A percentile compares a stretch with the other conserved stretches of the same genome.
Conservation (phyloP, 345 rosid species). For the Salix viminalis region DNA sequence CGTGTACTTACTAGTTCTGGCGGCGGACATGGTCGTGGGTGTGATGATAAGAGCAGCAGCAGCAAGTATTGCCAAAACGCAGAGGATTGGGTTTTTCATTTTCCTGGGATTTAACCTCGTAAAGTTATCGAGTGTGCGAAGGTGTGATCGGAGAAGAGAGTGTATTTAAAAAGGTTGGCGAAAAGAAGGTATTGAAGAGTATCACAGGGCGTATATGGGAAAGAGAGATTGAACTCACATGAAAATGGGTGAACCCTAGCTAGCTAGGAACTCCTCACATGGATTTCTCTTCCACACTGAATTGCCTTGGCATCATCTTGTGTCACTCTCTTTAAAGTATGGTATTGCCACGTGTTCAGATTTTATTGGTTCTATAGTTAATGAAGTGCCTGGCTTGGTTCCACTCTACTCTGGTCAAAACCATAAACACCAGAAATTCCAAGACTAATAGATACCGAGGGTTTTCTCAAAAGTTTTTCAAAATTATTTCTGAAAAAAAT, state of each 20-base stretch:
- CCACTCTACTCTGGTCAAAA: too few relatives aligned
- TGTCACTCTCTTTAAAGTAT: not conserved
- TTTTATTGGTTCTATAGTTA: too few relatives aligned
- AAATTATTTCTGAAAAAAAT: too few relatives aligned
- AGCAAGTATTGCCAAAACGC: not conserved
- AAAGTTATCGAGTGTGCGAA: not conserved
- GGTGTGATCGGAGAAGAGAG: too few relatives aligned
- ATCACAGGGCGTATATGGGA: conserved; percentile 15
- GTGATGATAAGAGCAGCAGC: not conserved
- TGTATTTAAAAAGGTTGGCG: not conserved
- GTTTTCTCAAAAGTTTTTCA: too few relatives aligned
- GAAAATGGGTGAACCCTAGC: conserved; percentile 10
- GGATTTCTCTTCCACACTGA: conserved; percentile 4
- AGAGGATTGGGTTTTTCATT: conserved; percentile 1
- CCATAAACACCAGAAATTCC: too few relatives aligned
- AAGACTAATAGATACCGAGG: too few relatives aligned
- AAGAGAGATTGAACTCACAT: conserved; percentile 8
- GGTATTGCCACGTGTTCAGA: not conserved
- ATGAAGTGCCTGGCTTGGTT: too few relatives aligned
- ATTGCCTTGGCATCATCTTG: not conserved
- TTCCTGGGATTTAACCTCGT: not conserved
- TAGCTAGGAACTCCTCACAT: conserved; percentile 2
- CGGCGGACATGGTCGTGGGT: not conserved
- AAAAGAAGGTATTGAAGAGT: conserved; percentile 3
- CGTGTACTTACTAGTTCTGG: too few relatives aligned